These are phyloP conservation scores for Ganoderma lingzhi DNA, from an alignment of 1,284 basidiomycete species.

Conservation along the genomic window DNA sequence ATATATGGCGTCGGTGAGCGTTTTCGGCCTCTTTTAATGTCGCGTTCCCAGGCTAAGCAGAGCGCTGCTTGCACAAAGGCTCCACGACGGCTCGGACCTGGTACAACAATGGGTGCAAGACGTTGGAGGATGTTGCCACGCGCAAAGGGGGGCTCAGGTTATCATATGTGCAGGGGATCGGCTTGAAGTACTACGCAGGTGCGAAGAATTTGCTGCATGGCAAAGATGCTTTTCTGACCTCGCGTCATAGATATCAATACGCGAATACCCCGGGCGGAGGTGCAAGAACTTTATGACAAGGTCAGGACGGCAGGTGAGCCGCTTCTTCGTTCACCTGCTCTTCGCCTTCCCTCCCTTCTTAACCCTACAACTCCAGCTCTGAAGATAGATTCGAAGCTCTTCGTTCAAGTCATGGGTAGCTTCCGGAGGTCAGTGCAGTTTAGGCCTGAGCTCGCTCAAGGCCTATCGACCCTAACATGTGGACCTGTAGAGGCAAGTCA, in stretches of 20 bases:
- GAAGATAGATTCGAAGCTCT: conserved; percentile 73
- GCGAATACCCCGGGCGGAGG: conserved; percentile 88
- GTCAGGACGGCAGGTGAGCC: conserved; percentile 73
- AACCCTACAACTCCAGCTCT: conserved; percentile 55
- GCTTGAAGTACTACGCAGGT: conserved; percentile 84
- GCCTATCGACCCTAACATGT: conserved; percentile 14
- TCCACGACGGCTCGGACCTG: conserved; percentile 71
- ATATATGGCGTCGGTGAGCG: conserved; percentile 86
- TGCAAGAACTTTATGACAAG: conserved; percentile 71
- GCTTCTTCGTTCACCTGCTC: background rate
- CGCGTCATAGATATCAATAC: conserved; percentile 70
- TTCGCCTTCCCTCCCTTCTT: background rate
- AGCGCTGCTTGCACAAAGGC: conserved; percentile 48
- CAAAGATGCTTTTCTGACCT: background rate
- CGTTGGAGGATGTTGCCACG: conserved; percentile 74
- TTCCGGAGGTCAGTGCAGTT: conserved; percentile 69
- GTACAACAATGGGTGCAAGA: conserved; percentile 80
- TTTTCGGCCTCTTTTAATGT: background rate
- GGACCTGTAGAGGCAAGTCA: conserved; percentile 63
- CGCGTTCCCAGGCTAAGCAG: background rate
- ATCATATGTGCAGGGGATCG: conserved; percentile 75
- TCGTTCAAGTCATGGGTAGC: conserved; percentile 90
- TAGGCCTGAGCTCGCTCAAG: conserved; percentile 1
- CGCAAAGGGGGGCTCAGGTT: conserved; percentile 70
- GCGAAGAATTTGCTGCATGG: conserved; percentile 16